phyloP scores from a whole-genome alignment of 129 eudicot genomes.

The Lactuca saligna region DNA sequence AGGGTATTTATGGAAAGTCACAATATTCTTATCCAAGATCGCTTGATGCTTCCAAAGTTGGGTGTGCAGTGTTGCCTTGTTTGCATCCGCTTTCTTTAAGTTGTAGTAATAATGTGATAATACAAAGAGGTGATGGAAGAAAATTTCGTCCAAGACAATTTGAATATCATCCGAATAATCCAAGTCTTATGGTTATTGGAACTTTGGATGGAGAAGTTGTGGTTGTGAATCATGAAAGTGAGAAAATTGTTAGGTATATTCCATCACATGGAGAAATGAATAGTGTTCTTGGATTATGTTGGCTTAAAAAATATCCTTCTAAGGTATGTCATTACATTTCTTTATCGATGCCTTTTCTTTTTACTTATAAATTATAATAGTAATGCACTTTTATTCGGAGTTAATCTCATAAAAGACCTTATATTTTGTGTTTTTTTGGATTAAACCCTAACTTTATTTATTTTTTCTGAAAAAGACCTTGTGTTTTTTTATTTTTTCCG shows the following conservation, averaged over 20 bases:
- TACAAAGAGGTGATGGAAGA: constrained; percentile 41
- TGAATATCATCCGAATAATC: constrained; percentile 82
- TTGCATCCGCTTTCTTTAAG: constrained; percentile 59
- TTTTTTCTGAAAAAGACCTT: too few species aligned
- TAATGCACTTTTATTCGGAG: too few species aligned
- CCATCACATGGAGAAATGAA: constrained; percentile 82
- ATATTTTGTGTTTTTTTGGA: too few species aligned
- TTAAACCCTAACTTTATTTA: too few species aligned
- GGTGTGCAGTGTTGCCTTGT: constrained; percentile 74
- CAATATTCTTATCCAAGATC: constrained; percentile 63
- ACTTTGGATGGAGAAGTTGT: constrained; percentile 95
- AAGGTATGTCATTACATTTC: constrained; percentile 47
- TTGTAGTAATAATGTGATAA: constrained; percentile 13
- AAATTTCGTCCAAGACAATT: constrained; percentile 86
- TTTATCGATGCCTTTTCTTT: too few species aligned
- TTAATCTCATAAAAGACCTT: too few species aligned
- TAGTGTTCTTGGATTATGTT: constrained; percentile 85
- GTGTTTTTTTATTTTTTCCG: too few species aligned
- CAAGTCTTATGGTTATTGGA: constrained; percentile 88
- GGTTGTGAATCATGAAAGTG: constrained; percentile 85
- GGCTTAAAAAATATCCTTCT: constrained; percentile 87
- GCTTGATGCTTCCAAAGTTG: constrained; percentile 78
- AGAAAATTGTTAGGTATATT: constrained; percentile 62
- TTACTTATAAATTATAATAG: too few species aligned
- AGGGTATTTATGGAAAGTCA: constrained; percentile 39